Evolutionary conservation across 129 eudicot species (phyloP).

Genomic region (Silybum marianum): DNA sequence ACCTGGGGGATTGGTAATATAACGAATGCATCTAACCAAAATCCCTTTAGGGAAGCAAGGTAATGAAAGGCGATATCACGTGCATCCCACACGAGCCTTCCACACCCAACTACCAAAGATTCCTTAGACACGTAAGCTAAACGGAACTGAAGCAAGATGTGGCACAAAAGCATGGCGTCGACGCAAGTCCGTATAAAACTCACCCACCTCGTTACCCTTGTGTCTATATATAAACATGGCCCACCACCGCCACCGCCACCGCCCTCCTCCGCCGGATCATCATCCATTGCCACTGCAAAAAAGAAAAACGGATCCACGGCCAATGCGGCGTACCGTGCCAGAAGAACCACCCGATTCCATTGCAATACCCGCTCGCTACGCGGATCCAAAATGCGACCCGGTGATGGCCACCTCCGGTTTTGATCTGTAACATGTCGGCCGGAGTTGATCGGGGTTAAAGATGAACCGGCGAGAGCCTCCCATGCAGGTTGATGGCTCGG

Average conservation of each 20-base stretch:
- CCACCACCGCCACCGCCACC: constrained; percentile 47
- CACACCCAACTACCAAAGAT: constrained; percentile 84
- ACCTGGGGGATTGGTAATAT: constrained; percentile 92
- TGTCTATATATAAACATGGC: constrained; percentile 60
- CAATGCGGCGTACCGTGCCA: constrained; percentile 71
- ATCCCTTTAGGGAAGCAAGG: constrained; percentile 53
- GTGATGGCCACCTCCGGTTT: not conserved
- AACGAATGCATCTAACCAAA: constrained; percentile 80
- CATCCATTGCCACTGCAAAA: constrained; percentile 54
- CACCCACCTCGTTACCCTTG: constrained; percentile 47
- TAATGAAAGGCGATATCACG: constrained; percentile 67
- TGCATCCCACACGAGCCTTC: constrained; percentile 84
- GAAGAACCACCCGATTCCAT: constrained; percentile 58
- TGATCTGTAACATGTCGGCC: constrained; percentile 14
- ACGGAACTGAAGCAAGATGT: constrained; percentile 82
- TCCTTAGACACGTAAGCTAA: constrained; percentile 80
- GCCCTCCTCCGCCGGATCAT: too few species aligned
- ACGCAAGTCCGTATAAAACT: constrained; percentile 56
- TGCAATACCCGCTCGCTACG: constrained; percentile 56
- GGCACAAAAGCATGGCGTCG: constrained; percentile 72
- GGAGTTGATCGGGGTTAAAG: constrained; percentile 49
- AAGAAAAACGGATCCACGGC: constrained; percentile 86
- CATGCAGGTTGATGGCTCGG: constrained; percentile 33
- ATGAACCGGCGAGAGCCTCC: constrained; percentile 74
- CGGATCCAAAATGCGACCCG: constrained; percentile 59